These are phyloP conservation scores for Talaromyces thailandensis DNA, from an alignment of 495 filamentous ascomycete genomes.

Conservation along the genomic window DNA sequence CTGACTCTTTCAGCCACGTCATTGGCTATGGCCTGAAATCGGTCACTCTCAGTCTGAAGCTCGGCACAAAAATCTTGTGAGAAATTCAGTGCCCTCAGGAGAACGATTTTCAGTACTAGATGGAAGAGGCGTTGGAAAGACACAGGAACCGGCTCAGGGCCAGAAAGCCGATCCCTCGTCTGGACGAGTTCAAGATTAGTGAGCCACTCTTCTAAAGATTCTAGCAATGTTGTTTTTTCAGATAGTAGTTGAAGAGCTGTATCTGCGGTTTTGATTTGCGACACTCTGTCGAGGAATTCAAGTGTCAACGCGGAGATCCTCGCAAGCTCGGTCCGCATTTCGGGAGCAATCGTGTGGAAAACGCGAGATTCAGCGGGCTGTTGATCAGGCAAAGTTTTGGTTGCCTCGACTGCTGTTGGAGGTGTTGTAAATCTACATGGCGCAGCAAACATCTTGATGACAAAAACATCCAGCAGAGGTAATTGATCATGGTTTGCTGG, in stretches of 20 bases:
- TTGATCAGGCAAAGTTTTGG: conserved; percentile 14
- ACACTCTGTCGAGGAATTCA: conserved; percentile 24
- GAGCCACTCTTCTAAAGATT: conserved; percentile 24
- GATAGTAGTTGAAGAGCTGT: conserved; percentile 22
- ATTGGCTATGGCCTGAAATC: conserved; percentile 20
- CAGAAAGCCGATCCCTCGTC: conserved; percentile 8
- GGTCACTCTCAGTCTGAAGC: conserved; percentile 21
- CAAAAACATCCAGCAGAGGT: conserved; percentile 27
- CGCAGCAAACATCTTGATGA: conserved; percentile 29
- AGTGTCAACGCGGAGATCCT: conserved; percentile 21
- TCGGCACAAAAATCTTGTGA: conserved; percentile 18
- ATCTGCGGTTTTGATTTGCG: conserved; percentile 18
- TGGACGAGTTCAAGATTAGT: conserved; percentile 20
- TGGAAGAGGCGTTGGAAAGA: conserved; percentile 26
- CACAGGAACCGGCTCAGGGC: conserved; percentile 22
- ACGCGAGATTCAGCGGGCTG: conserved; percentile 11
- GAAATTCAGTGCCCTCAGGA: conserved; percentile 21
- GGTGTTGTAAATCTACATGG: conserved; percentile 26
- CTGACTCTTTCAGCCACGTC: conserved; percentile 19
- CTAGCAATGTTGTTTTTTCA: conserved; percentile 21
- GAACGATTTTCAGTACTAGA: conserved; percentile 23
- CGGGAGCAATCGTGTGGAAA: conserved; percentile 22
- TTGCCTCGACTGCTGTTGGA: conserved; percentile 15
- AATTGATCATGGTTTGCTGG: conserved; percentile 17
- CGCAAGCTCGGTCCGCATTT: conserved; percentile 24